Conservation (phyloP, 306 rosid genomes). For the Lablab purpureus region DNA sequence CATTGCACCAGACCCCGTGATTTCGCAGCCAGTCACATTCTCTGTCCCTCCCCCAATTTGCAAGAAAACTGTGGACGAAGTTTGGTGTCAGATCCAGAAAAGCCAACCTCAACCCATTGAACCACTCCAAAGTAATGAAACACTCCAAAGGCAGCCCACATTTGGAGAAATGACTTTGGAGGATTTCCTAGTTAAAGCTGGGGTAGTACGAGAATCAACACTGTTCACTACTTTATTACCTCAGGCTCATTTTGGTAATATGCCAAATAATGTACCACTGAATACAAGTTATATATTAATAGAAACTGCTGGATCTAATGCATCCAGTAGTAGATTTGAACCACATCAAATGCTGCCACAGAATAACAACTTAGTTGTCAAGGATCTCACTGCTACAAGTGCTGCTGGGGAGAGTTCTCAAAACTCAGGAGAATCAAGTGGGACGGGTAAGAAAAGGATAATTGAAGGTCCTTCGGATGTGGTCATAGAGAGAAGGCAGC, state of each 20-base stretch:
- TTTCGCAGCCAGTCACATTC: slow-evolving; percentile 44
- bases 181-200: slow-evolving; percentile 79
- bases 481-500: slow-evolving; percentile 73
- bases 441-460: slow-evolving; percentile 53
- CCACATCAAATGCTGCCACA: slow-evolving; percentile 50
- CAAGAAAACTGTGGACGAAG: slow-evolving; percentile 73
- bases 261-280: slow-evolving; percentile 13
- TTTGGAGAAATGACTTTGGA: slow-evolving; percentile 75
- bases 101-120: slow-evolving; percentile 31
- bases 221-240: slow-evolving; percentile 18
- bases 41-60: slow-evolving; percentile 65
- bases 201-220: slow-evolving; percentile 62
- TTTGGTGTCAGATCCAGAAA: slow-evolving; percentile 73
- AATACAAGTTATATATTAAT: slow-evolving; percentile 46
- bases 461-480: slow-evolving; percentile 66
- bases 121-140: not conserved
- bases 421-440: slow-evolving; percentile 48
- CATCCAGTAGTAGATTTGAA: slow-evolving; percentile 34
- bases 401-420: slow-evolving; percentile 44
- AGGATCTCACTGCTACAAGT: slow-evolving; percentile 32
- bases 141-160: slow-evolving; percentile 51
- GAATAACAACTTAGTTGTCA: slow-evolving; percentile 31
- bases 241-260: slow-evolving; percentile 24
- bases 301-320: slow-evolving; percentile 26
- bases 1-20: slow-evolving; percentile 20